A percentile compares a stretch with the other conserved stretches of the same genome.
Conservation (phyloP, 2,329 filamentous ascomycete species). For the Beauveria pseudobassiana region DNA sequence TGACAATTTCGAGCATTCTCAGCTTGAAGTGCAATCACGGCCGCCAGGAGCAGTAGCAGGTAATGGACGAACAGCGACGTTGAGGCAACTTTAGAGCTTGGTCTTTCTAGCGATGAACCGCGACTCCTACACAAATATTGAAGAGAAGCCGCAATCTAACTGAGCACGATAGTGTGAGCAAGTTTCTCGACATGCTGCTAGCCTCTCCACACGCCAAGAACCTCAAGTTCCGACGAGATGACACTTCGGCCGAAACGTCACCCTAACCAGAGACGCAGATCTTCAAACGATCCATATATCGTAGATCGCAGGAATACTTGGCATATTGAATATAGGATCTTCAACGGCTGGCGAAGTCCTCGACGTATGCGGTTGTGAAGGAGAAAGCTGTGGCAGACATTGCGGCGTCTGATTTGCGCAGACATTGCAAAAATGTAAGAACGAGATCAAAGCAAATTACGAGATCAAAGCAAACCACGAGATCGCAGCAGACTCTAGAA, state of each 20-base stretch:
- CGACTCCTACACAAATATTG: slow-evolving; percentile 3
- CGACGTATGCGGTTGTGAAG: neutral
- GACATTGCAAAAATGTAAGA: too few relatives aligned
- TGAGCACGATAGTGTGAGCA: too few relatives aligned
- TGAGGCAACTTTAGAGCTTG: slow-evolving; percentile 49
- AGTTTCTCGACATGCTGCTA: too few relatives aligned
- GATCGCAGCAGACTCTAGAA: too few relatives aligned
- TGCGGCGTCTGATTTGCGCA: neutral
- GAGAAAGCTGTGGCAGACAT: neutral
- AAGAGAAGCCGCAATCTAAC: neutral
- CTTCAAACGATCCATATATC: too few relatives aligned
- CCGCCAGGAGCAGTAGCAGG: slow-evolving; percentile 31
- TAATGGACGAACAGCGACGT: slow-evolving; percentile 43
- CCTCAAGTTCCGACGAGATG: too few relatives aligned
- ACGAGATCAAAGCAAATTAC: too few relatives aligned
- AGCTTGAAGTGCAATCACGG: slow-evolving; percentile 43
- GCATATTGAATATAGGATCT: neutral
- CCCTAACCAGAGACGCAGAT: too few relatives aligned
- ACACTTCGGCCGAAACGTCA: too few relatives aligned
- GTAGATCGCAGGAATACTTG: too few relatives aligned
- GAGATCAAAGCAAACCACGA: too few relatives aligned
- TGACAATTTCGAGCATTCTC: slow-evolving; percentile 36
- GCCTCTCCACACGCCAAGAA: too few relatives aligned
- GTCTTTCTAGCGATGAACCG: slow-evolving; percentile 44
- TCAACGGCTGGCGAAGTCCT: neutral